Conservation (phyloP, 352 stramenopile genomes). For the Phytophthora citricola region DNA sequence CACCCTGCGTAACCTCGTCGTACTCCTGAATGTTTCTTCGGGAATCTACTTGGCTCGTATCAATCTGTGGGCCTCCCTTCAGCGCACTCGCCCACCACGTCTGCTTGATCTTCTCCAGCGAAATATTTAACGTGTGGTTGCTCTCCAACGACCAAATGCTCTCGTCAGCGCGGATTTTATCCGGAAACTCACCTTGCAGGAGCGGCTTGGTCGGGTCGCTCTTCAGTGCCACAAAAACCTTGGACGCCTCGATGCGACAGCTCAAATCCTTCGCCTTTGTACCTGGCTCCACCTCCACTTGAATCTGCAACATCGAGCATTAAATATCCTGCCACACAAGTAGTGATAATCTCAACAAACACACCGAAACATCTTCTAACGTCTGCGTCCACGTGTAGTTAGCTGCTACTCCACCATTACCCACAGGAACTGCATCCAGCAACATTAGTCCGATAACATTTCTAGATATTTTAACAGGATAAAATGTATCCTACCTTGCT, state of each 20-base stretch:
- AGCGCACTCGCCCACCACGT: slow-evolving; percentile 98
- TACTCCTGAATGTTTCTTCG: slow-evolving; percentile 97
- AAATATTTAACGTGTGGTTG: slow-evolving; percentile 79
- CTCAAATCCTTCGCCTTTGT: slow-evolving; percentile 93
- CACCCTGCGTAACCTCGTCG: slow-evolving; percentile 96
- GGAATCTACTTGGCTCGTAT: slow-evolving; percentile 97
- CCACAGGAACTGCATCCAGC: slow-evolving; percentile 71
- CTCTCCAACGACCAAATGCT: slow-evolving; percentile 97
- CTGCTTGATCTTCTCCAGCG: slow-evolving; percentile 96
- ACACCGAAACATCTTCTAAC: slow-evolving; percentile 94
- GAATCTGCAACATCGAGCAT: slow-evolving; percentile 51
- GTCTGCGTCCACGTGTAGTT: slow-evolving; percentile 99
- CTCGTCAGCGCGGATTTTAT: slow-evolving; percentile 96
- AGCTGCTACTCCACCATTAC: slow-evolving; percentile 88
- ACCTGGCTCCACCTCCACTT: slow-evolving; percentile 87
- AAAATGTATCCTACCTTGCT: slow-evolving; percentile 54
- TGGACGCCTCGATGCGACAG: slow-evolving; percentile 88
- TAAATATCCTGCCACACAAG: slow-evolving; percentile 1
- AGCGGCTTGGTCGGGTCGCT: slow-evolving; percentile 32
- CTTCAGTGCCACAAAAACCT: slow-evolving; percentile 89
- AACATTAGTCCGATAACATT: slow-evolving; percentile 9
- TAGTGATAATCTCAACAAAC: slow-evolving; percentile 9
- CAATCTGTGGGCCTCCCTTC: slow-evolving; percentile 94
- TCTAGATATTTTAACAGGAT: not conserved
- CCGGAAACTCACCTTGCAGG: slow-evolving; percentile 89